phyloP scores from a whole-genome alignment of 352 stramenopile genomes.

The Elongisporangium senticosum region DNA sequence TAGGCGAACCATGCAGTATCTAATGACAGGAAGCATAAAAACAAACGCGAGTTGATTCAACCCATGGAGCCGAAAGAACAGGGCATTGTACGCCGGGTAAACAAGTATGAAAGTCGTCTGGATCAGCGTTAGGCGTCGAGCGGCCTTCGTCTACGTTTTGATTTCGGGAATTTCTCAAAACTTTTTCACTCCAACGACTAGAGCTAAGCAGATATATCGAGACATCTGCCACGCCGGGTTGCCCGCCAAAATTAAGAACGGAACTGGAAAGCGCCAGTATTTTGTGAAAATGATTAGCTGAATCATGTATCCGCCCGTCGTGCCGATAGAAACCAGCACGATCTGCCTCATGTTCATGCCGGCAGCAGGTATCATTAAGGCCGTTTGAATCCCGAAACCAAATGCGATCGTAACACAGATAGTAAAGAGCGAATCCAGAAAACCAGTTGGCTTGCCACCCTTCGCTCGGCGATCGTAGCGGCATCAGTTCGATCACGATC shows the following conservation, averaged over 20 bases:
- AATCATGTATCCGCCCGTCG: not conserved
- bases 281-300: not conserved
- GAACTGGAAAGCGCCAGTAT: conserved; percentile 17
- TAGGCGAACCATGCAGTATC: too few relatives aligned
- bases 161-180: too few relatives aligned
- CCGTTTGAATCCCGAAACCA: conserved; percentile 10
- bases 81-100: conserved; percentile 23
- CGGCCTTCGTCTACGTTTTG: too few relatives aligned
- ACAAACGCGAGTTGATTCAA: too few relatives aligned
- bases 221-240: too few relatives aligned
- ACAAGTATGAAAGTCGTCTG: conserved; percentile 19
- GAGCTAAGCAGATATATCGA: too few relatives aligned
- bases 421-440: conserved; percentile 25
- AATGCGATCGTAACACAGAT: conserved; percentile 8
- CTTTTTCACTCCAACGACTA: too few relatives aligned
- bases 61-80: conserved; percentile 5
- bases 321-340: not conserved
- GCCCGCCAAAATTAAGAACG: conserved; percentile 7
- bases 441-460: conserved; percentile 18
- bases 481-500: conserved; percentile 12
- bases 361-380: conserved; percentile 18
- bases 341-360: not conserved
- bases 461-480: conserved; percentile 7
- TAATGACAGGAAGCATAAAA: too few relatives aligned
- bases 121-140: not conserved